Evolutionary conservation across 2,329 filamentous ascomycete genomes (phyloP).

Genomic region (Claviceps africana): DNA sequence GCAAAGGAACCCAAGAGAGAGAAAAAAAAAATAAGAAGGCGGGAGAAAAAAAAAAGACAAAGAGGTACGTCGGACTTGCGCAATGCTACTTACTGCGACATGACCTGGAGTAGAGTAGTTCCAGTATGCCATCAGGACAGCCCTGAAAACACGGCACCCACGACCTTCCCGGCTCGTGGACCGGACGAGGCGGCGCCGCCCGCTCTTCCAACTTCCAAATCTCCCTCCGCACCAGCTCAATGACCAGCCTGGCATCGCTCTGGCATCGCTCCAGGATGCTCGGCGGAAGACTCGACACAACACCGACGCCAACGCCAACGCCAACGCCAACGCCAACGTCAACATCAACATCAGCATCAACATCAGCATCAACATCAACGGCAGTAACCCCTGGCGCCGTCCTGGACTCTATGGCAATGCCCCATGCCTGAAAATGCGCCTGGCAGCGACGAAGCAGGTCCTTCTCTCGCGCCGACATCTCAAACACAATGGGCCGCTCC

Average conservation of each 20-base stretch:
- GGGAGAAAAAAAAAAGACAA: background rate
- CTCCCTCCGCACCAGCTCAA: conserved; percentile 62
- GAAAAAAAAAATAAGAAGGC: background rate
- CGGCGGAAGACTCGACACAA: conserved; percentile 48
- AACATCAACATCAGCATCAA: too few species aligned
- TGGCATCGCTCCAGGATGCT: conserved; percentile 65
- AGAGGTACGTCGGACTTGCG: too few species aligned
- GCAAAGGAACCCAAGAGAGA: background rate
- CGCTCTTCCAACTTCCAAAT: conserved; percentile 51
- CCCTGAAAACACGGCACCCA: conserved; percentile 52
- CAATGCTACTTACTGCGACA: conserved; percentile 44
- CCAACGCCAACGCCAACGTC: too few species aligned
- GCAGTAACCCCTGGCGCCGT: conserved; percentile 5
- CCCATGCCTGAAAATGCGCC: conserved; percentile 57
- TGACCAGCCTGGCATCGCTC: conserved; percentile 54
- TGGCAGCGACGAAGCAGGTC: conserved; percentile 39
- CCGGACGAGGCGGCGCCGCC: conserved; percentile 7
- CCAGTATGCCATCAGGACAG: conserved; percentile 63
- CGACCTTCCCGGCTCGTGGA: conserved; percentile 7
- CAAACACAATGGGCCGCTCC: conserved; percentile 46
- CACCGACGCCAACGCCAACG: background rate
- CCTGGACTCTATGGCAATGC: conserved; percentile 47
- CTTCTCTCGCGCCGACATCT: conserved; percentile 47
- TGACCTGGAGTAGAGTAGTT: conserved; percentile 61
- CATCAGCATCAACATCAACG: background rate